phyloP scores from a whole-genome alignment of 208 protist species.

The Strigomonas galati region DNA sequence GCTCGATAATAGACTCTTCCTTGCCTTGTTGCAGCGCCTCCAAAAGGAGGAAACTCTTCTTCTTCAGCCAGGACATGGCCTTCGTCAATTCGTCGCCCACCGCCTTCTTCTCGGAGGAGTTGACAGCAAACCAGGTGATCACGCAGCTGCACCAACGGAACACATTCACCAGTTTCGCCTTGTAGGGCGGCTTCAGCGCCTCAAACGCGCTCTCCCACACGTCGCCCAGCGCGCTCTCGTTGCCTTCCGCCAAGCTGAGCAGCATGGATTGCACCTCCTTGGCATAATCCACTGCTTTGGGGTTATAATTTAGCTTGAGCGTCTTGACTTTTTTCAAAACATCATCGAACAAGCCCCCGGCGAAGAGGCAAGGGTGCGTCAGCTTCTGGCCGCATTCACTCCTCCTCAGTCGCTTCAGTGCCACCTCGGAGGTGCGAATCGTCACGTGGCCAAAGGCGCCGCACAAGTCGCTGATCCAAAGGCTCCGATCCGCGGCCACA shows the following conservation, averaged over 20 bases:
- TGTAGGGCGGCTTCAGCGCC: not conserved
- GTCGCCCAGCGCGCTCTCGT: not conserved
- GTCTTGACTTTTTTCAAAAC: not conserved
- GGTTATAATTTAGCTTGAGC: not conserved
- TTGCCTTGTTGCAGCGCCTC: constrained; percentile 77
- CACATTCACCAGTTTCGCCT: not conserved
- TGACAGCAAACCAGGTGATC: constrained; percentile 8
- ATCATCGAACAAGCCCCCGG: not conserved
- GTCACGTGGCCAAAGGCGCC: not conserved
- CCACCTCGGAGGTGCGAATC: not conserved
- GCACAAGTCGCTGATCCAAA: not conserved
- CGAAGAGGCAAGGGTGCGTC: not conserved
- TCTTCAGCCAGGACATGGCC: constrained; percentile 60
- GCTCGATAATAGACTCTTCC: constrained; percentile 52
- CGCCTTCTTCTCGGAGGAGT: not conserved
- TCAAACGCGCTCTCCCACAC: not conserved
- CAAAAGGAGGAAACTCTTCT: constrained; percentile 71
- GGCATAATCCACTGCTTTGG: constrained; percentile 1
- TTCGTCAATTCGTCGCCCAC: constrained; percentile 24
- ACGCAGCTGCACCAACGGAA: constrained; percentile 2
- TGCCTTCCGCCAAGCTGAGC: not conserved
- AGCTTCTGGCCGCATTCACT: not conserved
- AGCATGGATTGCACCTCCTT: constrained; percentile 25
- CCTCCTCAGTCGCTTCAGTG: not conserved
- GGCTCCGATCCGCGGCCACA: not conserved